These are phyloP conservation scores for Malassezia slooffiae DNA, from an alignment of 1,284 basidiomycete species.

Conservation along the genomic window DNA sequence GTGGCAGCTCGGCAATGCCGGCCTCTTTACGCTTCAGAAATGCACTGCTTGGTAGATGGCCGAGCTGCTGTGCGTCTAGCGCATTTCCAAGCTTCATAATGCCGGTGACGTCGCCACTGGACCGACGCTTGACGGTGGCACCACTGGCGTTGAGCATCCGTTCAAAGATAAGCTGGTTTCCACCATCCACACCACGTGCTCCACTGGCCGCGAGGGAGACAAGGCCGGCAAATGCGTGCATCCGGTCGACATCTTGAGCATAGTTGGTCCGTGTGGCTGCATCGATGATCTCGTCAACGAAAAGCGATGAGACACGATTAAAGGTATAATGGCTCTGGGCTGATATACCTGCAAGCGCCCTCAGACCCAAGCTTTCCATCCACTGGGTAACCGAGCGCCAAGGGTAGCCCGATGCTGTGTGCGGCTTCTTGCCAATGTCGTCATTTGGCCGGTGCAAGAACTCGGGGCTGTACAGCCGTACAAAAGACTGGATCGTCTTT, in stretches of 20 bases:
- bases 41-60: too few relatives aligned
- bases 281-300: constrained; percentile 65
- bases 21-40: too few relatives aligned
- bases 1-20: background rate
- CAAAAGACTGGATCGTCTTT: constrained; percentile 49
- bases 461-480: constrained; percentile 55
- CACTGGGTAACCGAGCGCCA: constrained; percentile 60
- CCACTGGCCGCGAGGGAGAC: constrained; percentile 63
- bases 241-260: constrained; percentile 58
- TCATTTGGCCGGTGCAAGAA: constrained; percentile 50
- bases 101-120: constrained; percentile 36
- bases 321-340: constrained; percentile 40
- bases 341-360: constrained; percentile 15
- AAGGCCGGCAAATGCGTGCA: constrained; percentile 70
- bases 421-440: too few relatives aligned
- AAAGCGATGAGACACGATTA: constrained; percentile 25
- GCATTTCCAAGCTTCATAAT: constrained; percentile 23
- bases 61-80: too few relatives aligned
- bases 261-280: constrained; percentile 80
- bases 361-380: constrained; percentile 54
- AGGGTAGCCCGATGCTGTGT: constrained; percentile 26
- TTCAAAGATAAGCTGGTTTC: constrained; percentile 78
- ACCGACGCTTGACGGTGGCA: constrained; percentile 44
- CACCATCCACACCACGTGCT: constrained; percentile 61
- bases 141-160: constrained; percentile 62